Conservation (phyloP, 192 early-diverging fungal species). For the Coemansia sp. region DNA sequence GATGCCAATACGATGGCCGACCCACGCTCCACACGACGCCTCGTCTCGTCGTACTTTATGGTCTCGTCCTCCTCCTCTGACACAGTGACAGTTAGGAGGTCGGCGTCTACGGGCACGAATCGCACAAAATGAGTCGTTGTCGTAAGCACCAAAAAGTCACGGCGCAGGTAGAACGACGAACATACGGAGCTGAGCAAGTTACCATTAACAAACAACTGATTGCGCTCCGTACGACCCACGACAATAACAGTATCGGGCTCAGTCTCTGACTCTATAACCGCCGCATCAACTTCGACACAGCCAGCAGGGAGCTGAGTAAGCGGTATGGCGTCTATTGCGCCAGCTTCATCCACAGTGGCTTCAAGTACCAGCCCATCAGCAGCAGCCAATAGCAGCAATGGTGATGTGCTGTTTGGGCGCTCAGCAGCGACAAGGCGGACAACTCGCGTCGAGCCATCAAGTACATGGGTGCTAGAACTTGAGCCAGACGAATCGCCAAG, state of each 20-base stretch:
- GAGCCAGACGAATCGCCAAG: conserved; percentile 30
- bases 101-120: conserved; percentile 65
- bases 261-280: conserved; percentile 1
- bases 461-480: not conserved
- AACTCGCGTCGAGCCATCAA: not conserved
- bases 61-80: conserved; percentile 14
- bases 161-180: conserved; percentile 86
- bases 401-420: conserved; percentile 10
- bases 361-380: conserved; percentile 49
- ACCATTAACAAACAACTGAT: conserved; percentile 82
- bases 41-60: conserved; percentile 33
- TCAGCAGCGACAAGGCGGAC: not conserved
- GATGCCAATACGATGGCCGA: conserved; percentile 82
- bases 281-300: conserved; percentile 45
- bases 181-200: conserved; percentile 74
- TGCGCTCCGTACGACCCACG: conserved; percentile 77
- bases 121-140: conserved; percentile 81
- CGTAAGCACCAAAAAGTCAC: conserved; percentile 82
- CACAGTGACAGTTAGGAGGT: conserved; percentile 15
- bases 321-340: not conserved
- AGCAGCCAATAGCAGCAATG: conserved; percentile 48
- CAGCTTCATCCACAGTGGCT: conserved; percentile 13
- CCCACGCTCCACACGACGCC: conserved; percentile 89
- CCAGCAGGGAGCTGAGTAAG: conserved; percentile 14
- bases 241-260: conserved; percentile 36